phyloP scores from a whole-genome alignment of 139 green algal species.

The Chlorella sorokiniana region DNA sequence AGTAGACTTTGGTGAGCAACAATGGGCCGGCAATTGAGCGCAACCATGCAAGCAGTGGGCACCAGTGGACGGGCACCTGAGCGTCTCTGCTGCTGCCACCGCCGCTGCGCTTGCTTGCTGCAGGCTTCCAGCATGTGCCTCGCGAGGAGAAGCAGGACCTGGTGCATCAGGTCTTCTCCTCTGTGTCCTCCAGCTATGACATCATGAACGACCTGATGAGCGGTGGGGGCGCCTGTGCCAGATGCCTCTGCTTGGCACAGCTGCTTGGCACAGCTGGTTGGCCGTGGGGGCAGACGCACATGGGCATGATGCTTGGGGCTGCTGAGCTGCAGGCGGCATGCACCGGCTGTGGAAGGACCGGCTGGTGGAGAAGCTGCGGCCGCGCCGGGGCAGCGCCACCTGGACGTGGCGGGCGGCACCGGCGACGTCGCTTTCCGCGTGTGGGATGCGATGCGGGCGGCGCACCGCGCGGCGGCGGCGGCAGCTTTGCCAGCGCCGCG shows the following conservation, averaged over 20 bases:
- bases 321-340: conserved; percentile 61
- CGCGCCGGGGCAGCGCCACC: conserved; percentile 90
- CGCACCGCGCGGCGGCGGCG: conserved; percentile 34
- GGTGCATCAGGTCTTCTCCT: conserved; percentile 90
- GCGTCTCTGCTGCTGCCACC: background rate
- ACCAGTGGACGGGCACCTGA: no score
- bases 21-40: background rate
- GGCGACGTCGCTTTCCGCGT: conserved; percentile 92
- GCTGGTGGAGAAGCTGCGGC: conserved; percentile 75
- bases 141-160: conserved; percentile 47
- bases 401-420: conserved; percentile 98
- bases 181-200: conserved; percentile 92
- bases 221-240: conserved; percentile 22
- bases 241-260: background rate
- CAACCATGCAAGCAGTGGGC: no score
- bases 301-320: background rate
- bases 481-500: background rate
- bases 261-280: background rate
- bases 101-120: background rate
- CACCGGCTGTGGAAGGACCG: conserved; percentile 98
- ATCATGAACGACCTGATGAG: conserved; percentile 99
- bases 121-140: conserved; percentile 73
- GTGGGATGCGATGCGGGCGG: conserved; percentile 62
- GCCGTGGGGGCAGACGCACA: background rate
- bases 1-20: conserved; percentile 3